Base-by-base conservation (phyloP, 148 eudicot species). In the Suaeda aralocaspica region DNA sequence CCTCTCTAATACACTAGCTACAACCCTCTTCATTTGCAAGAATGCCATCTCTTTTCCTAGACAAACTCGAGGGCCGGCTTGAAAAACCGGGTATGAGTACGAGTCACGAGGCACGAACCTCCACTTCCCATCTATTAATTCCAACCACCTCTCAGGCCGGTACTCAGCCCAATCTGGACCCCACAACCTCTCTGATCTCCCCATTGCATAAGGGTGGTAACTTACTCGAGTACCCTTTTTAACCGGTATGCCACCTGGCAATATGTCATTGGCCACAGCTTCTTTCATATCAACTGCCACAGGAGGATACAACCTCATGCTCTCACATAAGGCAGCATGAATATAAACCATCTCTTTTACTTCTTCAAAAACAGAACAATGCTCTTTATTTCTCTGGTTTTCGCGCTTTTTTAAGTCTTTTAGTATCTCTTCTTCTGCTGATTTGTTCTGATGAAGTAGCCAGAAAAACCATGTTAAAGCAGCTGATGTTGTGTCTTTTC, bases 401-500 rank as follows among this genome's bases (percentile, higher is more conserved):
- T 30, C 42, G 29, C 13, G 36, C 10, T 24, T n/a, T n/a, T n/a
- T 25, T 9, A 80, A 58, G 24, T 84, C 88, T 2, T 26, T 31
- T 3, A 84, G 8, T 2, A 82, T 75, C 49, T 82, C 66, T 0
- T 49, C 34, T 39, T 84, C 85, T 8, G 68, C 69, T 8, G 15
- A 15, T 63, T 72, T 31, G 31, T 71, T 53, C 72, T 59, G 16
- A 18, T 75, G 50, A 0, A 82, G 41, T 18, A 80, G 65, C 88
- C 84, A 82, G n/a, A 84, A 82, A 11, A 82, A 82, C 88, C 88
- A 82, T 19, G 84, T 82, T 19, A 80, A 64, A 0, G 81, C 82
- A 0, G 83, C 70, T 1, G 84, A 75, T 2, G 81, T 73, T 1
- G 82, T 77, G 65, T 82, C 88, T 41, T 76, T 70, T 12, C 88